Conservation (phyloP, 306 rosid genomes). For the Corylus americana region DNA sequence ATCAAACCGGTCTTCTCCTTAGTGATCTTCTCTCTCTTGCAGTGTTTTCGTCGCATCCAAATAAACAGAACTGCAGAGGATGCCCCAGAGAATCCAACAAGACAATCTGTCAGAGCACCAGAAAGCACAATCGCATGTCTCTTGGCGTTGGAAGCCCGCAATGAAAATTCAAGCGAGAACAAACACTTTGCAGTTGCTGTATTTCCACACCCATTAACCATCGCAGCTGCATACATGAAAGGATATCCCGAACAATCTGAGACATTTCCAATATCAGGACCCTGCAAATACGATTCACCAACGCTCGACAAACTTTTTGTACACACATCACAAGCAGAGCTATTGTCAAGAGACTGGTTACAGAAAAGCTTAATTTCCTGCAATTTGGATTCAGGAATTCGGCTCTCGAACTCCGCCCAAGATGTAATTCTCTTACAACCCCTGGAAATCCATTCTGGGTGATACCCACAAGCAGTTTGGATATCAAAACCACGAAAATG, state of each 20-base stretch:
- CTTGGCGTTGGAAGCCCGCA: background rate
- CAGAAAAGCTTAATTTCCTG: slow-evolving; percentile 17
- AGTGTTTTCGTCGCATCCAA: slow-evolving; percentile 19
- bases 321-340: slow-evolving; percentile 16
- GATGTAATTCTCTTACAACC: slow-evolving; percentile 17
- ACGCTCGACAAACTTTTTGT: slow-evolving; percentile 13
- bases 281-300: background rate
- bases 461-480: slow-evolving; percentile 9
- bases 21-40: slow-evolving; percentile 12
- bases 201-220: slow-evolving; percentile 32
- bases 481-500: slow-evolving; percentile 17
- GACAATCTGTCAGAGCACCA: slow-evolving; percentile 13
- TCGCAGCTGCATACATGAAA: slow-evolving; percentile 33
- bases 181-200: slow-evolving; percentile 30
- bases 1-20: background rate
- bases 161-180: slow-evolving; percentile 22
- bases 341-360: slow-evolving; percentile 19
- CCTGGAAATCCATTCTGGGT: slow-evolving; percentile 24
- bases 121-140: background rate
- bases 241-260: slow-evolving; percentile 22
- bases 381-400: slow-evolving; percentile 8
- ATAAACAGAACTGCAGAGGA: slow-evolving; percentile 11
- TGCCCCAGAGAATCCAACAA: slow-evolving; percentile 19
- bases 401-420: slow-evolving; percentile 18
- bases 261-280: background rate